Evolutionary conservation across 352 stramenopile genomes (phyloP).

Genomic region (Globisporangium cylindrosporum): DNA sequence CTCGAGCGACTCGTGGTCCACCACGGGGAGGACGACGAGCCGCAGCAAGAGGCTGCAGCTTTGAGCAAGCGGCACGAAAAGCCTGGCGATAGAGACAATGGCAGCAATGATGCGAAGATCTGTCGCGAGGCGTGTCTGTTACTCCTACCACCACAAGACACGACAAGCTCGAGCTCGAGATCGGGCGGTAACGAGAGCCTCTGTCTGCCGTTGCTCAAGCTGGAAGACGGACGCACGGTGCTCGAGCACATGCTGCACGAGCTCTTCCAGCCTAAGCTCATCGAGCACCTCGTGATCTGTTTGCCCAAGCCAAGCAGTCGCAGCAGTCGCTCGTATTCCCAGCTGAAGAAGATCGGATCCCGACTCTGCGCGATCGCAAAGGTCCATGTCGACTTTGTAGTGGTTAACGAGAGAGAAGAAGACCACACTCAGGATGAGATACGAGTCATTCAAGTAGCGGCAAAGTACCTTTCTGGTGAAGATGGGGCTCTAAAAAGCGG

Average conservation of each 20-base stretch:
- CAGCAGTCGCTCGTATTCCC: background rate
- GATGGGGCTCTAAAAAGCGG: background rate
- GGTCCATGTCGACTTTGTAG: conserved; percentile 16
- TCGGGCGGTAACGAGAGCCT: background rate
- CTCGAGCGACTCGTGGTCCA: conserved; percentile 3
- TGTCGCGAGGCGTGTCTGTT: conserved; percentile 23
- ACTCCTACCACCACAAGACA: background rate
- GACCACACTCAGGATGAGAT: background rate
- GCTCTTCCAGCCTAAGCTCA: conserved; percentile 17
- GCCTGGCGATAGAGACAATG: background rate
- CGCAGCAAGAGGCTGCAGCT: background rate
- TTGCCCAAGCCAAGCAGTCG: background rate
- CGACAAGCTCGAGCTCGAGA: background rate
- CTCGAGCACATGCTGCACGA: conserved; percentile 18
- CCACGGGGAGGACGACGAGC: too few species aligned
- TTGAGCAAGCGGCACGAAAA: background rate
- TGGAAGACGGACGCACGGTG: conserved; percentile 1
- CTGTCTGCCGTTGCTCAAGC: background rate
- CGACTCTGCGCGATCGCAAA: conserved; percentile 8
- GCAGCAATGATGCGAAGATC: background rate
- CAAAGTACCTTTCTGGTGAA: background rate
- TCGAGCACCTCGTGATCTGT: conserved; percentile 23
- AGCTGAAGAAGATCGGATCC: conserved; percentile 1
- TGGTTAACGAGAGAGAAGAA: background rate
- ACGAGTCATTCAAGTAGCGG: background rate